A percentile compares a stretch with the other conserved stretches of the same genome.
Conservation (phyloP, 2,329 filamentous ascomycete species). For the Aspergillus brasiliensis region DNA sequence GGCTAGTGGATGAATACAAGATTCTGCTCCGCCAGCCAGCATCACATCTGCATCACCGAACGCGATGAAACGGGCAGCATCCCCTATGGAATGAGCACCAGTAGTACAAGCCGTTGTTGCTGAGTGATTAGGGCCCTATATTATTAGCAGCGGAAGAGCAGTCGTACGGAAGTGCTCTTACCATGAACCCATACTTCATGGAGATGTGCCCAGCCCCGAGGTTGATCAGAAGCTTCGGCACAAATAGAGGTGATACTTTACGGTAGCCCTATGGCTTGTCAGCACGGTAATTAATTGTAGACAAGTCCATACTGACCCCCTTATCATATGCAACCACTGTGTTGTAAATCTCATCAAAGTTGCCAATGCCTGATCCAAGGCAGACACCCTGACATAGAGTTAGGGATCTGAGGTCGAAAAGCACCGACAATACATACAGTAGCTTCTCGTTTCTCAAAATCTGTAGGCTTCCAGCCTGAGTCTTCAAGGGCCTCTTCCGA, state of each 20-base stretch:
- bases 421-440: conserved; percentile 56
- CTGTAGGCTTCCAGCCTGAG: conserved; percentile 71
- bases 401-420: not conserved
- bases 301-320: conserved; percentile 57
- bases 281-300: not conserved
- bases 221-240: conserved; percentile 91
- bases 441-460: conserved; percentile 65
- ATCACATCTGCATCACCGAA: conserved; percentile 91
- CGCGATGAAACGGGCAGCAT: conserved; percentile 90
- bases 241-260: conserved; percentile 90
- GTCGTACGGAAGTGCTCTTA: conserved; percentile 26
- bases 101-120: conserved; percentile 95
- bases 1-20: conserved; percentile 91
- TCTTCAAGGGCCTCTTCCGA: conserved; percentile 83
- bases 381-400: conserved; percentile 68
- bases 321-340: conserved; percentile 76
- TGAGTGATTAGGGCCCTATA: conserved; percentile 82
- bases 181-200: conserved; percentile 82
- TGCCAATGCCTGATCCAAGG: conserved; percentile 92
- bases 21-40: conserved; percentile 92
- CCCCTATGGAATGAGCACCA: conserved; percentile 89
- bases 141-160: conserved; percentile 17
- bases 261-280: conserved; percentile 70
- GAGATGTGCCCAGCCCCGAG: conserved; percentile 92
- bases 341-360: conserved; percentile 84